Evolutionary conservation across 2,329 filamentous ascomycete species (phyloP).

Genomic region (Alternaria ethzedia): DNA sequence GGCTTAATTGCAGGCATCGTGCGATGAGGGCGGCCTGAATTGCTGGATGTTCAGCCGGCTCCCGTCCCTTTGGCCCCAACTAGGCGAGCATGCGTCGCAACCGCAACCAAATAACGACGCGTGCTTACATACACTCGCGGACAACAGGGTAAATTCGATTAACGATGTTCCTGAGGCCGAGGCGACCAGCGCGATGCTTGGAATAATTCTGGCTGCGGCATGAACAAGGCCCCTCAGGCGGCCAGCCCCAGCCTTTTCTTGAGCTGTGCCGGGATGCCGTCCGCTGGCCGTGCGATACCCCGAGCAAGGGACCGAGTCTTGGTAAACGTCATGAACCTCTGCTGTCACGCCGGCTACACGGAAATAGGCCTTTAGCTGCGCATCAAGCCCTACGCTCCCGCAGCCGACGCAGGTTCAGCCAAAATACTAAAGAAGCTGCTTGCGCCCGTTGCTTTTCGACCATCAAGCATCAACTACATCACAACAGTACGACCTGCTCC

Average conservation of each 20-base stretch:
- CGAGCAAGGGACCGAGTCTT: neutral
- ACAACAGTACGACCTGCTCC: neutral
- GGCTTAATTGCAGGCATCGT: neutral
- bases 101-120: neutral
- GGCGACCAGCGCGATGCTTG: neutral
- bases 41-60: neutral
- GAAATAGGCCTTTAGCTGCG: neutral
- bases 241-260: neutral
- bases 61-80: neutral
- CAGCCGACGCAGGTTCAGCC: neutral
- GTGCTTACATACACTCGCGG: neutral
- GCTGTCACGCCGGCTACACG: neutral
- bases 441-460: neutral
- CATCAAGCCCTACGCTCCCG: neutral
- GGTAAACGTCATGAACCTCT: neutral
- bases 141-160: neutral
- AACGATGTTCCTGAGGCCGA: neutral
- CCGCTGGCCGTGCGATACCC: neutral
- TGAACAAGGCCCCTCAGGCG: neutral
- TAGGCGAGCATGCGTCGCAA: constrained; percentile 3
- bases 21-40: neutral
- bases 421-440: neutral
- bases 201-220: neutral
- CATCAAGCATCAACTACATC: neutral
- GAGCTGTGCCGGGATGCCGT: neutral